Base-by-base conservation (phyloP, 2,329 filamentous ascomycete species). In the Acephala macrosclerotiorum region DNA sequence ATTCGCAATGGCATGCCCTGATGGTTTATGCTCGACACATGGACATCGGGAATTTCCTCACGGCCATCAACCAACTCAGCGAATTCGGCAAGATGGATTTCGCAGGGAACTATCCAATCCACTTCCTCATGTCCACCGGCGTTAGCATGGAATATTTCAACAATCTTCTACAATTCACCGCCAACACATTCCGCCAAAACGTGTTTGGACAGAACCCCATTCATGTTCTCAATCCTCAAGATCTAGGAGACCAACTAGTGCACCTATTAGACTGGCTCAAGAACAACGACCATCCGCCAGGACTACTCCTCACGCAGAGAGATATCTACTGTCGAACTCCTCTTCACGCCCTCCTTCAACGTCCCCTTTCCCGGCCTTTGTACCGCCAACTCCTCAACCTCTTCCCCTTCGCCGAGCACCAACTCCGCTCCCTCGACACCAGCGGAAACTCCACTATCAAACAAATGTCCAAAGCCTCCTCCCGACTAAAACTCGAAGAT, bases 251-350 rank as follows among this genome's bases (percentile, higher is more conserved):
- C 26, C 47, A 66, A 22, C 20, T 73, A 20, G 49, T 71, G 22
- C 35, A 38, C 25, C 64, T 73, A 38, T 57, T 73, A 40, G 63
- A 69, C 60, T 74, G 65, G 64, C 69, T 70, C 60, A 70, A 70
- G 26, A 56, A 49, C n/a, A 58, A 65, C n/a, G 63, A 67, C 14
- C 38, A 61, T 18, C 66, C 68, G 12, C 65, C 68, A 12, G 71
- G 68, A 8, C 53, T 71, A 16, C 60, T 71, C 11, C 65, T 71
- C 26, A 71, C 68, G 2, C 69, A 70, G 35, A 68, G 72, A 18
- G 72, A 73, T 60, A 66, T 71, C n/a, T 61, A 69, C 25, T 70
- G 70, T 29, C 67, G 66, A 2, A 71, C 71, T 0, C 70, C 71
- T 49, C 68, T 73, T 26, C 71, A 73, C 58, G 65, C 67, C 9